Conservation (phyloP, 2,329 filamentous ascomycete species). For the Chaetomiaceae sp. region DNA sequence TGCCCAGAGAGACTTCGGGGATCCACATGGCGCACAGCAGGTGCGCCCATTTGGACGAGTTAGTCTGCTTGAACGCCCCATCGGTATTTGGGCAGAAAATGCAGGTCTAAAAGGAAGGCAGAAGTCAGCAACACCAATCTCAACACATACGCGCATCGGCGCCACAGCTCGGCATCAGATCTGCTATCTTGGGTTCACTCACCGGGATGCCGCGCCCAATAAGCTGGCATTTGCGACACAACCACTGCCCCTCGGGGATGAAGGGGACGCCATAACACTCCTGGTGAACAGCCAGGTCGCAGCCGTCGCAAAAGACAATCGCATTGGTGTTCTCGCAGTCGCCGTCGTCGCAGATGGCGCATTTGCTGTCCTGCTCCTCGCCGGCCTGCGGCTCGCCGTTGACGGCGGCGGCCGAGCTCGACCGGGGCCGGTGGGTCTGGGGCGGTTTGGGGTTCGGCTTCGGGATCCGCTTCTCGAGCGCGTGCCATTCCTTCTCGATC, state of each 20-base stretch:
- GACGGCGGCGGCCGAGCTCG: constrained; percentile 88
- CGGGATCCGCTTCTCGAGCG: constrained; percentile 89
- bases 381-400: constrained; percentile 84
- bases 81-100: constrained; percentile 98
- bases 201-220: constrained; percentile 86
- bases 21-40: constrained; percentile 98
- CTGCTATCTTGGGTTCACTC: constrained; percentile 30
- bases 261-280: constrained; percentile 99
- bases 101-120: constrained; percentile 57
- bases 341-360: constrained; percentile 96
- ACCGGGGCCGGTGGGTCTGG: constrained; percentile 86
- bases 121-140: not conserved
- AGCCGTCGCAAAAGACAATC: constrained; percentile 98
- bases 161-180: not conserved
- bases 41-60: constrained; percentile 93
- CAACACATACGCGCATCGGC: not conserved
- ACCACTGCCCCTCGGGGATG: constrained; percentile 97
- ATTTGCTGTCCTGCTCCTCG: constrained; percentile 95
- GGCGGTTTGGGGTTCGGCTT: constrained; percentile 96
- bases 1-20: constrained; percentile 90
- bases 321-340: constrained; percentile 99
- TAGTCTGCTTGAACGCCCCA: constrained; percentile 97
- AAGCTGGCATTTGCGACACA: constrained; percentile 92
- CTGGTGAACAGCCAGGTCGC: constrained; percentile 94
- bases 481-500: constrained; percentile 98